Percentiles rank a stretch among this genome's conserved stretches.
These are phyloP conservation scores for Fusarium fracticaudum DNA, from an alignment of 2,329 filamentous ascomycete species.

Conservation along the genomic window DNA sequence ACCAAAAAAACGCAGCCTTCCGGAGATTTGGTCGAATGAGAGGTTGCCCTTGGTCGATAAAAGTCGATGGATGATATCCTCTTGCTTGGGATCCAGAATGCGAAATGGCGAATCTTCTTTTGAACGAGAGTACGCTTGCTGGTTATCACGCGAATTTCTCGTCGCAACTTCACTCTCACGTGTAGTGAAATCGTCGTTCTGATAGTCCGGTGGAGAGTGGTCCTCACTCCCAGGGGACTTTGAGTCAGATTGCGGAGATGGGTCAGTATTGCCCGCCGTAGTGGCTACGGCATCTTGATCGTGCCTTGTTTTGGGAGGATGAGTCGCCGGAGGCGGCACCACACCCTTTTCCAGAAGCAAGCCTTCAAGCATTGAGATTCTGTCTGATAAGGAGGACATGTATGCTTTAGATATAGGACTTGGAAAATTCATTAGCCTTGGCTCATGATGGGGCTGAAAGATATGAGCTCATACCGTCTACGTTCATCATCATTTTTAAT, in stretches of 20 bases:
- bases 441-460: background rate
- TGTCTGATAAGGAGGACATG: conserved; percentile 65
- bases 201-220: conserved; percentile 47
- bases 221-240: conserved; percentile 36
- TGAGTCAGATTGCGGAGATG: conserved; percentile 5
- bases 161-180: conserved; percentile 42
- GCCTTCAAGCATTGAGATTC: conserved; percentile 61
- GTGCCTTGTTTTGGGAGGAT: conserved; percentile 63
- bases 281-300: conserved; percentile 43
- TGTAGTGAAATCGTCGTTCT: conserved; percentile 45
- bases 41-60: conserved; percentile 61
- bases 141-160: conserved; percentile 27
- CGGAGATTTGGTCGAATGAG: conserved; percentile 61
- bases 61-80: conserved; percentile 59
- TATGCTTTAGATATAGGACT: conserved; percentile 68
- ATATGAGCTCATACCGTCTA: conserved; percentile 52
- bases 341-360: conserved; percentile 62
- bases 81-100: conserved; percentile 53
- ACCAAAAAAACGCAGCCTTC: conserved; percentile 62
- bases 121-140: conserved; percentile 32
- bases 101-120: conserved; percentile 49
- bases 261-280: background rate
- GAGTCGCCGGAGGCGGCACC: conserved; percentile 59
- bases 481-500: conserved; percentile 68
- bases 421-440: background rate